Conservation (phyloP, 441 rosid genomes). For the Pelargonium myrrhifolium region DNA sequence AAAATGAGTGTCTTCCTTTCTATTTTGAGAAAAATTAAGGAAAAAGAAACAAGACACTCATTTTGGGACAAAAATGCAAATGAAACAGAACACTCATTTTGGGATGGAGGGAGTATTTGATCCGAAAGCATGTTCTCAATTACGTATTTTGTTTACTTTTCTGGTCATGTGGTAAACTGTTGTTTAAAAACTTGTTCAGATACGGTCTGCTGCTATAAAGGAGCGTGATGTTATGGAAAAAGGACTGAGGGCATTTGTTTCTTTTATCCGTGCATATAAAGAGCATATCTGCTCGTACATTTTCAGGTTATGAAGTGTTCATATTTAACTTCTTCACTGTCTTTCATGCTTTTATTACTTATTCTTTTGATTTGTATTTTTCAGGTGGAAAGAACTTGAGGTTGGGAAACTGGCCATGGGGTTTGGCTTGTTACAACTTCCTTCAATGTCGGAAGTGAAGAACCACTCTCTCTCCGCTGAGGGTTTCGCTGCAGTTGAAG, state of each 20-base stretch:
- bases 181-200: slow-evolving; percentile 35
- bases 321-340: neutral
- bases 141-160: slow-evolving; percentile 9
- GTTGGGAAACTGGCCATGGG: slow-evolving; percentile 93
- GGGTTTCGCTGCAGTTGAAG: slow-evolving; percentile 64
- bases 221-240: slow-evolving; percentile 90
- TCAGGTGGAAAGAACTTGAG: slow-evolving; percentile 79
- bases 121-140: neutral
- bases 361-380: slow-evolving; percentile 5
- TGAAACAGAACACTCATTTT: too few relatives aligned
- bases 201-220: slow-evolving; percentile 56
- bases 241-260: slow-evolving; percentile 81
- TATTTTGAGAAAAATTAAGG: too few relatives aligned
- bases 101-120: too few relatives aligned
- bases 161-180: slow-evolving; percentile 9
- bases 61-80: too few relatives aligned
- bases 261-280: slow-evolving; percentile 74
- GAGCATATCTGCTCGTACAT: slow-evolving; percentile 74
- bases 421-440: slow-evolving; percentile 71
- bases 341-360: neutral
- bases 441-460: slow-evolving; percentile 76
- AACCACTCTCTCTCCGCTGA: slow-evolving; percentile 56
- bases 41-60: too few relatives aligned
- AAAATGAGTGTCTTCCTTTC: too few relatives aligned
- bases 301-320: slow-evolving; percentile 40